Base-by-base conservation (phyloP, 2,329 filamentous ascomycete species). In the Phyllosticta citriasiana region DNA sequence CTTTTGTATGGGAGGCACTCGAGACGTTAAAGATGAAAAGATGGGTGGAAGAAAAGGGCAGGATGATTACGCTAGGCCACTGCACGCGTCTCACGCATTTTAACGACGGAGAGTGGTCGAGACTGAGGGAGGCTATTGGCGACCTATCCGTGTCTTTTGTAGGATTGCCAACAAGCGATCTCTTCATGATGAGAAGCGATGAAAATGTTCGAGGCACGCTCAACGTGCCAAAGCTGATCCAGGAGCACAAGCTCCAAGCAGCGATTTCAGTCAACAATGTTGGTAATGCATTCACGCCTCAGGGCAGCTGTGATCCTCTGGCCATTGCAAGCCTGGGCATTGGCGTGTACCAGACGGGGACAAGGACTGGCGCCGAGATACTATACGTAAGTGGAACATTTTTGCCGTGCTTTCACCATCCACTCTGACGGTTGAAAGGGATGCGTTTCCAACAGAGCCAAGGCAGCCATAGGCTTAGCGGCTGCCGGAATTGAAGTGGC, bases 271-370 rank as follows among this genome's bases (percentile, higher is more conserved):
- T 88, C 47, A 89, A 89, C 67, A 90, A 90, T 67, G 82, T 90
- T 14, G 87, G 87, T 19, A 90, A 90, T 68, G 85, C 87, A 0
- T 89, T 90, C 66, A 89, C 87, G 6, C 87, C 87, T 0, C 83
- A 86, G 67, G 87, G 87, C 0, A 83, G 77, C 19, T 84, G 81
- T 50, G 87, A 89, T 72, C 87, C 87, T 1, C 69, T 90, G 56
- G 77, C 77, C 51, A 73, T 88, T 53, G 85, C 86, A 22, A 83
- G 80, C 65, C 73, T 85, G 58, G 83, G 83, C 1, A 83, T 88
- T 0, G 86, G 84, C 0, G 68, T 89, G 3, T 89, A 89, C 67
- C 86, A 89, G 63, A 81, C 83, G 1, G 86, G 86, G 0, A 87
- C 84, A 1, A 79, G 78, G 62, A 68, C 72, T 16, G 84, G 87